phyloP scores from a whole-genome alignment of 164 flowering plant genomes.

The Tetrastigma voinierianum region DNA sequence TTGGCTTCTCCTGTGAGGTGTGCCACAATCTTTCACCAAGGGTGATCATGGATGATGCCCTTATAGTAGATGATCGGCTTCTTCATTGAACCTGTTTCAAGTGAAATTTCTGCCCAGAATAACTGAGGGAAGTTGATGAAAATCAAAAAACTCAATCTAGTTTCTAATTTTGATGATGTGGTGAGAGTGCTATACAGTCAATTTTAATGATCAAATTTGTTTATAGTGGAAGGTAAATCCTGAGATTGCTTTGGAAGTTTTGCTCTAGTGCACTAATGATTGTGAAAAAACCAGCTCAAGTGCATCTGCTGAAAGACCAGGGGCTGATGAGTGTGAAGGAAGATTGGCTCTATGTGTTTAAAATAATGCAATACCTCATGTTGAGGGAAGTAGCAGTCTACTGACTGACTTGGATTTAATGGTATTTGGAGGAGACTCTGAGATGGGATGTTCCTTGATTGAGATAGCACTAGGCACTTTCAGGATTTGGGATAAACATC shows the following conservation, averaged over 20 bases:
- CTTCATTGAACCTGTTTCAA: slow-evolving; percentile 15
- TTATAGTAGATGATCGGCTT: slow-evolving; percentile 10
- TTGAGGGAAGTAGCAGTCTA: not conserved
- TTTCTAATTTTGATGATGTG: slow-evolving; percentile 6
- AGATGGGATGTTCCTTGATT: no score
- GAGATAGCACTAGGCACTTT: no score
- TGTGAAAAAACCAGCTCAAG: not conserved
- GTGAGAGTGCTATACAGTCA: slow-evolving; percentile 7
- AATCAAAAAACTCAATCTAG: slow-evolving; percentile 9
- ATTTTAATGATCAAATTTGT: slow-evolving; percentile 11
- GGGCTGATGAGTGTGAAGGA: slow-evolving; percentile 6
- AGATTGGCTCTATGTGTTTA: slow-evolving; percentile 7
- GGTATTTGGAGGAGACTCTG: not conserved
- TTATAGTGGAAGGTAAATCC: slow-evolving; percentile 7
- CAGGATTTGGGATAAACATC: no score
- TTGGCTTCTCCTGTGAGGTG: slow-evolving; percentile 4
- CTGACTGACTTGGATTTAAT: not conserved
- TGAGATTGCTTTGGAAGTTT: slow-evolving; percentile 8
- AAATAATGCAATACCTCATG: not conserved
- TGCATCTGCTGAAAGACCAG: slow-evolving; percentile 7
- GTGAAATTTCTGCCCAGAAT: slow-evolving; percentile 7
- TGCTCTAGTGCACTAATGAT: slow-evolving; percentile 9
- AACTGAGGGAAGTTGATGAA: slow-evolving; percentile 1
- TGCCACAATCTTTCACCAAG: not conserved
- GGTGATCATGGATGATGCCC: not conserved